Base-by-base conservation (phyloP, 2,329 filamentous ascomycete genomes). In the Fusarium subtropicale region DNA sequence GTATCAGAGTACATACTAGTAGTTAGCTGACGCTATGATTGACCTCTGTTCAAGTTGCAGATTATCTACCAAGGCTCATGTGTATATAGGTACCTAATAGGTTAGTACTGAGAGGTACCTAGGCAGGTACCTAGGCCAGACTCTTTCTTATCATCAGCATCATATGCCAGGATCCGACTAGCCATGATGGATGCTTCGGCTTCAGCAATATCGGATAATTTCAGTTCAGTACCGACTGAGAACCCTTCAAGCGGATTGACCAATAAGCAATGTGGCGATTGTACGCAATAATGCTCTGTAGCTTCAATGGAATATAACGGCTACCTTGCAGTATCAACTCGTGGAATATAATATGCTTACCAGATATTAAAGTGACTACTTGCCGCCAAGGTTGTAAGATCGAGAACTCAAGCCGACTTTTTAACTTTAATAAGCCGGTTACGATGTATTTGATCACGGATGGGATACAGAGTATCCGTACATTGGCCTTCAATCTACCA, bases 191-290 rank as follows among this genome's bases (percentile, higher is more conserved):
- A 33, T 47, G 20, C 30, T 54, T 22, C 50, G 33, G 45, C 50
- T 56, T 31, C 20, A 41, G 20, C 22, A 22, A 28, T 36, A 20
- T 9, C 33, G 18, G 34, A 31, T 39, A 39, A 34, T 38, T 12
- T 18, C 18, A 20, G 16, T 11, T 26, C 9, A 10, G 5, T n/a
- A 47, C 26, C 38, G 47, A 47, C 47, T 51, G 34, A 39, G 26
- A 47, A 28, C 39, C 50, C 33, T 42, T 51, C 52, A 38, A 44
- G 31, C 33, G 46, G 46, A 33, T 52, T 36, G 31, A n/a, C 28
- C 24, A 12, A 42, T 36, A 55, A 38, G 22, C 20, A 41, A 34
- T 45, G 47, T 39, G 60, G 39, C 30, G 26, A 22, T 26, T 46
- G 22, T 24, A 30, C 31, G 20, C 28, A 20, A 38, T 53, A 20